Evolutionary conservation across 805 yeast species (phyloP).

Genomic region (Hanseniaspora meyeri): DNA sequence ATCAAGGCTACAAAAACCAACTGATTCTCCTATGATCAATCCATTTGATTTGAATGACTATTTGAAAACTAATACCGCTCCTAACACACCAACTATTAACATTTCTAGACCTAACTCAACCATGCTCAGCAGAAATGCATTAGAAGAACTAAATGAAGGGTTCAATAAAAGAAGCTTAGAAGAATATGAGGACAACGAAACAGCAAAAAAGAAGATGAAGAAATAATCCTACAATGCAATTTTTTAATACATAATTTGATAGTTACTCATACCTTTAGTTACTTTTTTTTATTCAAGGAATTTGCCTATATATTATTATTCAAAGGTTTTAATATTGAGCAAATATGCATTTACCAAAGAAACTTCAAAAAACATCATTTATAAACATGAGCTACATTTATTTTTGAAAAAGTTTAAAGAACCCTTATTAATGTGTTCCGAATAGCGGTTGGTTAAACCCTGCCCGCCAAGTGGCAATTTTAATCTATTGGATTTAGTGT

Average conservation of each 20-base stretch:
- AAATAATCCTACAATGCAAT: background rate
- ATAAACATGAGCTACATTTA: too few species aligned
- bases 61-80: slow-evolving; percentile 9
- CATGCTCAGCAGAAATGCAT: background rate
- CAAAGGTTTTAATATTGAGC: too few species aligned
- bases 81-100: slow-evolving; percentile 1
- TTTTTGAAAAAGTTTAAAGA: too few species aligned
- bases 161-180: slow-evolving; percentile 6
- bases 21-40: background rate
- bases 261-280: too few species aligned
- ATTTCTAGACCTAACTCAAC: background rate
- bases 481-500: background rate
- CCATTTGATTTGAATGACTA: slow-evolving; percentile 14
- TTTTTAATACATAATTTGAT: too few species aligned
- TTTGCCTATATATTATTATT: too few species aligned
- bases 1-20: background rate
- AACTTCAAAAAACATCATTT: too few species aligned
- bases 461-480: background rate
- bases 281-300: too few species aligned
- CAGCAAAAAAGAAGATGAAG: background rate
- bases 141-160: background rate
- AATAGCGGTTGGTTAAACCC: background rate
- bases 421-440: background rate
- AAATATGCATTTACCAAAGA: too few species aligned
- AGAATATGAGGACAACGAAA: background rate